These are phyloP conservation scores for Mediolabrus comicus DNA, from an alignment of 108 stramenopile genomes.

Conservation along the genomic window DNA sequence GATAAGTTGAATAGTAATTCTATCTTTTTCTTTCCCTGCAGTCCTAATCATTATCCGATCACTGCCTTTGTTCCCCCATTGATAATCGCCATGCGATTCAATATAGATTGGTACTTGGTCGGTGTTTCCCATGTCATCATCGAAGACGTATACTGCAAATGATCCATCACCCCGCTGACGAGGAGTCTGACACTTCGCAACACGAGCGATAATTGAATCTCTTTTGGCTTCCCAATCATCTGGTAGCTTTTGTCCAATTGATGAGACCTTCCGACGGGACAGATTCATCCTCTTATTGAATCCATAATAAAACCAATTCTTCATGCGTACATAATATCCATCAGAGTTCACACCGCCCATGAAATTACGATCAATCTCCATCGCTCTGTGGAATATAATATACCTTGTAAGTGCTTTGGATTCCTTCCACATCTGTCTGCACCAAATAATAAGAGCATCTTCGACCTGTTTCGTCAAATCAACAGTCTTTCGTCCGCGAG, in stretches of 20 bases:
- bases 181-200: not conserved
- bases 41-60: not conserved
- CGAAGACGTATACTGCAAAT: not conserved
- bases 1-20: no score
- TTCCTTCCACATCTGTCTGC: no score
- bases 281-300: not conserved
- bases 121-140: not conserved
- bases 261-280: not conserved
- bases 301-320: constrained; percentile 19
- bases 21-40: no score
- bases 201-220: not conserved
- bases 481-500: no score
- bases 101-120: constrained; percentile 15
- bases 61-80: constrained; percentile 5
- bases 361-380: constrained; percentile 5
- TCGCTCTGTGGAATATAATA: not conserved
- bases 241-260: constrained; percentile 14
- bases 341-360: no score
- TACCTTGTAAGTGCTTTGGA: no score
- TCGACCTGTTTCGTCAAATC: no score
- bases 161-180: no score
- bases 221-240: not conserved
- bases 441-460: no score
- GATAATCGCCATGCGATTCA: not conserved
- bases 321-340: constrained; percentile 1